Base-by-base conservation (phyloP, 140 eudicot genomes). In the Ambrosia hybrid region DNA sequence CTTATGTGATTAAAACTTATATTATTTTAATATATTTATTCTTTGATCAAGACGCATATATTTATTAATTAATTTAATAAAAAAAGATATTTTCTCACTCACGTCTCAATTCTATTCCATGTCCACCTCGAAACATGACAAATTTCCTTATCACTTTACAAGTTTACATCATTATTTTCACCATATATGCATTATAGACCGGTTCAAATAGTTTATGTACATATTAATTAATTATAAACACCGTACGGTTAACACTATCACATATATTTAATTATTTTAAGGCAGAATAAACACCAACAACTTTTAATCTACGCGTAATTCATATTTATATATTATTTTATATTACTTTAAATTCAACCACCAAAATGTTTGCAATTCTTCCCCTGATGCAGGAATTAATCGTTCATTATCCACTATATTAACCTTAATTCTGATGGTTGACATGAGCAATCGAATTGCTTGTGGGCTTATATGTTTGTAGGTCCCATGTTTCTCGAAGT, bases 401-500 rank as follows among this genome's bases (percentile, higher is more conserved):
- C 46, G 4, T 48, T 48, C 53, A 10, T 48, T 48, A 10, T 48
- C 53, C 53, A 48, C 53, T 10, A 48, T 48, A 10, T 48, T 48
- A 8, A 8, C 53, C n/a, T 21, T 21, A 21, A 21, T 48, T 48
- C 26, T 48, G 13, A 48, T 48, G n/a, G 53, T 48, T 8, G 12
- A 48, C 53, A 48, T 48, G 9, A 8, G 53, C n/a, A 6, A 48
- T 48, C 9, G 53, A 48, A 48, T 2, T 8, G 53, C 14, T 48
- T 21, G 26, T 3, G n/a, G 46, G 8, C 46, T 41, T 8, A 48
- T 48, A 48, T 48, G 51, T 37, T 60, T 43, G 51, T 37, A 13
- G 33, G 2, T 21, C 56, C 9, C 2, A 48, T 9, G 53, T 37
- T 59, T 11, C 75, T 37, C 5, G 53, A 76, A 58, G 80, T 30